A percentile compares a stretch with the other conserved stretches of the same genome.
phyloP scores from a whole-genome alignment of 2,329 filamentous ascomycete genomes.

The Coniochaeta ligniaria region DNA sequence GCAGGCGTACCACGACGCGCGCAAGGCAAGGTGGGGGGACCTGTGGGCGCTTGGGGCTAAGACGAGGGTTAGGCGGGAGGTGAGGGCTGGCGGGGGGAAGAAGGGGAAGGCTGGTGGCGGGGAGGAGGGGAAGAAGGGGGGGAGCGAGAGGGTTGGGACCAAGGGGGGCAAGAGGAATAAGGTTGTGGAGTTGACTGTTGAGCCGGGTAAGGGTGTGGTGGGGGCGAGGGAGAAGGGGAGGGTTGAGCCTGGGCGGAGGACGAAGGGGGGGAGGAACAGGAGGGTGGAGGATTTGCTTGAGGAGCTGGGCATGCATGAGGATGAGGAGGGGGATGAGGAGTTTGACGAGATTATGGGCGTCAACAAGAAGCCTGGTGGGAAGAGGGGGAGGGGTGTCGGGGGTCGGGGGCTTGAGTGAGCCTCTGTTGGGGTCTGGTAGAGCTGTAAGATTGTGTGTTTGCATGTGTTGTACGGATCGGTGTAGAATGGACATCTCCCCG shows the following conservation, averaged over 20 bases:
- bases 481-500: not conserved
- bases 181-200: conserved; percentile 30
- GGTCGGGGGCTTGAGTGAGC: not conserved
- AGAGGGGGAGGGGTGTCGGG: not conserved
- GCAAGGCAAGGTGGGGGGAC: conserved; percentile 88
- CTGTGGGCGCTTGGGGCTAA: conserved; percentile 94
- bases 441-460: not conserved
- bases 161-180: conserved; percentile 34
- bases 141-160: conserved; percentile 12
- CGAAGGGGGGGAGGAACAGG: conserved; percentile 31
- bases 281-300: conserved; percentile 30
- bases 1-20: conserved; percentile 83
- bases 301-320: conserved; percentile 22
- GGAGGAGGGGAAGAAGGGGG: not conserved
- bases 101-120: conserved; percentile 19
- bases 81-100: conserved; percentile 47
- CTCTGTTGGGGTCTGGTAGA: not conserved
- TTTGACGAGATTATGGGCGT: conserved; percentile 6
- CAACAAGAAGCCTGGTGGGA: not conserved
- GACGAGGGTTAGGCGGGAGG: conserved; percentile 58
- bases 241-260: conserved; percentile 23
- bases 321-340: conserved; percentile 12
- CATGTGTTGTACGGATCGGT: not conserved
- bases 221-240: conserved; percentile 28
- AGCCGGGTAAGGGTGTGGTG: conserved; percentile 26